A percentile compares a stretch with the other conserved stretches of the same genome.
Evolutionary conservation across 176 grass and related monocot genomes (phyloP).

Genomic region (Eremochloa ophiuroides): DNA sequence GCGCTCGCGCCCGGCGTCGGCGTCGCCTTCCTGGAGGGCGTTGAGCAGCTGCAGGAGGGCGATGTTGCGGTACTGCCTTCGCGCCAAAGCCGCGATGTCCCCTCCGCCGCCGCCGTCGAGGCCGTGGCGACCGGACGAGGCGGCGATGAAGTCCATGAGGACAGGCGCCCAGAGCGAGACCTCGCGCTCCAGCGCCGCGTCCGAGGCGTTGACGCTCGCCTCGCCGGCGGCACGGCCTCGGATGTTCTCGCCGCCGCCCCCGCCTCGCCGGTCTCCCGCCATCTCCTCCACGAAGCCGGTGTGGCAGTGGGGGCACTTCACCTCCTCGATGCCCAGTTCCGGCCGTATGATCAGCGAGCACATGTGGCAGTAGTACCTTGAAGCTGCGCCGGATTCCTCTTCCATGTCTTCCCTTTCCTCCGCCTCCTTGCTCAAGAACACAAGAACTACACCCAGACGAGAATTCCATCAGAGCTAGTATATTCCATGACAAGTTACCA

Average conservation of each 20-base stretch:
- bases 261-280: constrained; percentile 2
- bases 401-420: constrained; percentile 21
- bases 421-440: background rate
- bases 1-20: constrained; percentile 33
- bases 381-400: constrained; percentile 30
- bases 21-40: constrained; percentile 44
- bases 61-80: constrained; percentile 45
- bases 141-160: constrained; percentile 57
- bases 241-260: background rate
- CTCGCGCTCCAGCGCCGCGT: constrained; percentile 14
- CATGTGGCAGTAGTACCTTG: constrained; percentile 73
- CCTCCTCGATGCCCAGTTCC: constrained; percentile 40
- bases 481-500: background rate
- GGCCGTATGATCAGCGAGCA: constrained; percentile 66
- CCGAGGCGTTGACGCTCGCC: background rate
- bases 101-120: constrained; percentile 6
- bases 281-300: constrained; percentile 85
- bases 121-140: constrained; percentile 29
- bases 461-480: background rate
- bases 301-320: constrained; percentile 82
- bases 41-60: constrained; percentile 52
- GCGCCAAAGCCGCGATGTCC: constrained; percentile 25
- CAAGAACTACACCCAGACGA: constrained; percentile 8
- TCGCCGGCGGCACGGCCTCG: background rate
- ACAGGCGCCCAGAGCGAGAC: constrained; percentile 47